Evolutionary conservation across 2,329 filamentous ascomycete species (phyloP).

Genomic region (Xylariales sp.): DNA sequence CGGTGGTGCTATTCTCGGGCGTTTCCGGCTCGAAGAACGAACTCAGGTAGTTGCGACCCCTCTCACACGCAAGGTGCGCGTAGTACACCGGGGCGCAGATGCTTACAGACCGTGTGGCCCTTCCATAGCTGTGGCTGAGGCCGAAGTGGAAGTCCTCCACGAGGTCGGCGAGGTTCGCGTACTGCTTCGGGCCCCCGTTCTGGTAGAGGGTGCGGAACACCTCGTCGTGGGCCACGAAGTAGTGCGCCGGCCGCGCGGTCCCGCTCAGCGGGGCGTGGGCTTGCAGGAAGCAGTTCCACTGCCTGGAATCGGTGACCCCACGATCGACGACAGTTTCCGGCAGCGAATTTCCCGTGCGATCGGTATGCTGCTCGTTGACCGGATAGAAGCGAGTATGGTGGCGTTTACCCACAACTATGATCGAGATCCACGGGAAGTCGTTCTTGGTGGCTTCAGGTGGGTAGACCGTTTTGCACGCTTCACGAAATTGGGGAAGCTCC

Average conservation of each 20-base stretch:
- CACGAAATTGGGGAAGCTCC: conserved; percentile 64
- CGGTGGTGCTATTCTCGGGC: conserved; percentile 24
- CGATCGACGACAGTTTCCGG: conserved; percentile 84
- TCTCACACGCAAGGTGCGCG: conserved; percentile 78
- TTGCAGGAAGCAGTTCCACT: conserved; percentile 84
- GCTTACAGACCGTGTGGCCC: conserved; percentile 84
- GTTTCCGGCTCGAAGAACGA: conserved; percentile 56
- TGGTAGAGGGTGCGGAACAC: conserved; percentile 51
- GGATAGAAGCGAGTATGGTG: conserved; percentile 89
- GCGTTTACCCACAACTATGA: conserved; percentile 53
- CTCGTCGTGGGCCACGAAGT: conserved; percentile 70
- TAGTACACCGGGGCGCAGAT: conserved; percentile 89
- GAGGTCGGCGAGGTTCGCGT: conserved; percentile 69
- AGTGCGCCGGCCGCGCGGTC: conserved; percentile 80
- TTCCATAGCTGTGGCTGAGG: conserved; percentile 76
- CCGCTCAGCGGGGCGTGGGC: conserved; percentile 78
- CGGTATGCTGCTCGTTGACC: conserved; percentile 40
- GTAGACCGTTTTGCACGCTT: conserved; percentile 60
- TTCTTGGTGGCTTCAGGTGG: conserved; percentile 18
- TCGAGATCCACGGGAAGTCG: background rate
- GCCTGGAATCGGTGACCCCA: conserved; percentile 68
- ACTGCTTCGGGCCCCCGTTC: conserved; percentile 70
- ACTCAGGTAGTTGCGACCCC: conserved; percentile 68
- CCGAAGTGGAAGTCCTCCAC: conserved; percentile 69
- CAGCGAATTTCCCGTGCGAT: conserved; percentile 58